These are phyloP conservation scores for Aspergillus brasiliensis DNA, from an alignment of 2,329 filamentous ascomycete species.

Conservation along the genomic window DNA sequence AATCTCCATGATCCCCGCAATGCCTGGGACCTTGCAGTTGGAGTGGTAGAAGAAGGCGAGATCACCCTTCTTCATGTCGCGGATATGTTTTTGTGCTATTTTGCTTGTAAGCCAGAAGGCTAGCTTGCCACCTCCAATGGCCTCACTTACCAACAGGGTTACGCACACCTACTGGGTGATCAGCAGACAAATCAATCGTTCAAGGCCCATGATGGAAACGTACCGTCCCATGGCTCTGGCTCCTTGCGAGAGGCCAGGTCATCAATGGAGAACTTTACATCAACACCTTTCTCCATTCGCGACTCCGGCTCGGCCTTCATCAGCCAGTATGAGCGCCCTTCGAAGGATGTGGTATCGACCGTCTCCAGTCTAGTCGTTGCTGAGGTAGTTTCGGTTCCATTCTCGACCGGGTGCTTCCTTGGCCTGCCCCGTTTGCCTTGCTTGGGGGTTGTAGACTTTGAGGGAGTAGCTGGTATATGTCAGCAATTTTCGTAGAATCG, in stretches of 20 bases:
- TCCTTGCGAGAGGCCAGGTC: slow-evolving; percentile 71
- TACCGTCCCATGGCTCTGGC: slow-evolving; percentile 91
- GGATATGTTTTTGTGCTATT: slow-evolving; percentile 81
- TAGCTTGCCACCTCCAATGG: background rate
- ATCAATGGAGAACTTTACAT: slow-evolving; percentile 93
- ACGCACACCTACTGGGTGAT: slow-evolving; percentile 44
- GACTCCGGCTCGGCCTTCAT: slow-evolving; percentile 89
- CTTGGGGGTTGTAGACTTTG: slow-evolving; percentile 21
- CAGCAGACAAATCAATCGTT: slow-evolving; percentile 5
- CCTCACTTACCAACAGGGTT: slow-evolving; percentile 42
- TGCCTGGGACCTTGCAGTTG: slow-evolving; percentile 85
- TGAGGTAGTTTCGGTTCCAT: slow-evolving; percentile 19
- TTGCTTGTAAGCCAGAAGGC: background rate
- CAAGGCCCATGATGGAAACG: slow-evolving; percentile 32
- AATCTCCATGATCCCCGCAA: slow-evolving; percentile 86
- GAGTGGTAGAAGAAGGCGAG: slow-evolving; percentile 97
- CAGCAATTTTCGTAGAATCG: background rate
- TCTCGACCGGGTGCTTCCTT: slow-evolving; percentile 22
- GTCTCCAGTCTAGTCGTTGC: slow-evolving; percentile 20
- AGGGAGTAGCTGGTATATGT: slow-evolving; percentile 15
- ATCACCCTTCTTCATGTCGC: slow-evolving; percentile 87
- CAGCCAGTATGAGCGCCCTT: slow-evolving; percentile 66
- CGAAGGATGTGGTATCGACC: slow-evolving; percentile 17
- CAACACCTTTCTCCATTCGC: slow-evolving; percentile 79
- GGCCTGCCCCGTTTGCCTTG: slow-evolving; percentile 28